A percentile compares a stretch with the other conserved stretches of the same genome.
These are phyloP conservation scores for Melaleuca quinquenervia DNA, from an alignment of 345 rosid species.

Conservation along the genomic window DNA sequence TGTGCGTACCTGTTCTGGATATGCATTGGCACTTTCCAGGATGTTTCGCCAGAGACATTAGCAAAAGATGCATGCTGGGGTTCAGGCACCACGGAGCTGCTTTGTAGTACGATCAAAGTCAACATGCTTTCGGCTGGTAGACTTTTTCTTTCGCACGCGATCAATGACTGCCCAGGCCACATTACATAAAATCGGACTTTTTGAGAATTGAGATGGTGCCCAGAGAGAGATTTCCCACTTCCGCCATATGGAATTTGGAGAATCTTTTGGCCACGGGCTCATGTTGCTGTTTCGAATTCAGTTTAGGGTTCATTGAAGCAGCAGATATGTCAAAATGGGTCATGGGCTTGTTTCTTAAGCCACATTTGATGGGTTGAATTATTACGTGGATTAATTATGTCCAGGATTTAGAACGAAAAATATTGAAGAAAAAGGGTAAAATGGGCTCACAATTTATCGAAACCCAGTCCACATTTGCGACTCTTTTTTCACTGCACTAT, in stretches of 20 bases:
- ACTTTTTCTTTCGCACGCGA: not conserved
- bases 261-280: not conserved
- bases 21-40: not conserved
- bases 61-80: not conserved
- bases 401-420: no score
- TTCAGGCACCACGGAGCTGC: not conserved
- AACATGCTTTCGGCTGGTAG: not conserved
- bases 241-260: not conserved
- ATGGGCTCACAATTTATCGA: no score
- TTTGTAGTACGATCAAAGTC: not conserved
- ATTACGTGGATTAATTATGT: no score
- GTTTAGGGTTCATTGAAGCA: not conserved
- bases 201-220: not conserved
- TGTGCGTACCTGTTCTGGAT: not conserved
- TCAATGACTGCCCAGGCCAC: not conserved
- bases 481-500: not conserved
- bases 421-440: no score
- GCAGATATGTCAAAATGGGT: no score
- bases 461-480: accelerated
- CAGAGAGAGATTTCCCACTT: not conserved
- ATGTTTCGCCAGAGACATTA: not conserved
- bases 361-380: no score
- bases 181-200: not conserved
- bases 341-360: no score
- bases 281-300: not conserved